phyloP scores from a whole-genome alignment of 108 stramenopile genomes.

The Thalassiosira profunda region DNA sequence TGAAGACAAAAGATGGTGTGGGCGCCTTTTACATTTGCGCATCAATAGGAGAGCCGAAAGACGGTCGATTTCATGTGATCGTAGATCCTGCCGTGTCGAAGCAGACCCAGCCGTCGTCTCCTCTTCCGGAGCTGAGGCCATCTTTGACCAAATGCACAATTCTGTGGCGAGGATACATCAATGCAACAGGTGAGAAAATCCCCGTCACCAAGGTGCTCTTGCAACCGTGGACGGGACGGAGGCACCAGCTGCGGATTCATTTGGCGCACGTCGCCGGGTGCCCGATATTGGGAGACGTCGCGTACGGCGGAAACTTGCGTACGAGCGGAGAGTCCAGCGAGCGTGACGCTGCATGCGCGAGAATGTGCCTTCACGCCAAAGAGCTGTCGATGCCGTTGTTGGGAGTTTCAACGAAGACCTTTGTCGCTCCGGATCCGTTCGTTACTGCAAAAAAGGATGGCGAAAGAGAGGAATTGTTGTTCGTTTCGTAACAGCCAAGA shows the following conservation, averaged over 20 bases:
- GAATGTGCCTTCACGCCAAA: conserved; percentile 90
- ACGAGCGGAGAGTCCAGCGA: conserved; percentile 1
- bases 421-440: conserved; percentile 63
- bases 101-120: background rate
- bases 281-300: conserved; percentile 94
- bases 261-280: conserved; percentile 74
- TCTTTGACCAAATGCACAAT: conserved; percentile 80
- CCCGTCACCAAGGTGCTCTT: conserved; percentile 83
- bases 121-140: conserved; percentile 60
- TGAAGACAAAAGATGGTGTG: too few species aligned
- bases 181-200: conserved; percentile 3
- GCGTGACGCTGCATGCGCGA: conserved; percentile 19
- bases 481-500: too few species aligned
- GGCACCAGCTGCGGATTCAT: conserved; percentile 96
- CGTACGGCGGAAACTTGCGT: conserved; percentile 58
- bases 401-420: conserved; percentile 26
- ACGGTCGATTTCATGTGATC: conserved; percentile 45
- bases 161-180: conserved; percentile 33
- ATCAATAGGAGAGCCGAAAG: conserved; percentile 56
- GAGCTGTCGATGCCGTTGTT: conserved; percentile 50
- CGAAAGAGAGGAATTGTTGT: too few species aligned
- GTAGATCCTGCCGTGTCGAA: conserved; percentile 32
- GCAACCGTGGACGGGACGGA: conserved; percentile 85
- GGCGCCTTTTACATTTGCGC: conserved; percentile 68
- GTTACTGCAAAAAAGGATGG: conserved; percentile 9